Evolutionary conservation across 2,329 filamentous ascomycete species (phyloP).

Genomic region (Alternaria novae-zelandiae): DNA sequence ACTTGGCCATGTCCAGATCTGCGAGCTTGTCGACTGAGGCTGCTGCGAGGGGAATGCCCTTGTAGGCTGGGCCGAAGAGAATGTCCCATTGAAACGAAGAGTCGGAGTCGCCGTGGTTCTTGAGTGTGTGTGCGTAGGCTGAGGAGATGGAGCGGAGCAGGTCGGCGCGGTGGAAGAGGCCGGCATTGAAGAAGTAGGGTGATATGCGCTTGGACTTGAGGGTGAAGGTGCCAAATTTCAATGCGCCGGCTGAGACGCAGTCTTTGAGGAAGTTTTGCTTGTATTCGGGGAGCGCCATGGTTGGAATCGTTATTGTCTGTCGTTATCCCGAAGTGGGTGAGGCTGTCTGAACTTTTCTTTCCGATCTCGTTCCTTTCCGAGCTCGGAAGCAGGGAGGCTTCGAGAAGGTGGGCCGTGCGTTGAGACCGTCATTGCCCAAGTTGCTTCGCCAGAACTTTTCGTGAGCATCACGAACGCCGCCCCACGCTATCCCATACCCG

Average conservation of each 20-base stretch:
- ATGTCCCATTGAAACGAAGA: constrained; percentile 73
- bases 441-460: constrained; percentile 40
- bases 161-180: constrained; percentile 82
- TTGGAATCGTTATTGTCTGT: not conserved
- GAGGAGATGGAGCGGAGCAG: constrained; percentile 78
- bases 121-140: constrained; percentile 75
- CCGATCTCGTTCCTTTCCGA: constrained; percentile 38
- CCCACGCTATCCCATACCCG: constrained; percentile 33
- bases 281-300: constrained; percentile 43
- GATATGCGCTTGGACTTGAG: constrained; percentile 91
- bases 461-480: constrained; percentile 27
- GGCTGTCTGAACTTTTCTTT: constrained; percentile 23
- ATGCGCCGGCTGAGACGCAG: constrained; percentile 70
- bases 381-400: constrained; percentile 35
- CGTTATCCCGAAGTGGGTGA: constrained; percentile 7
- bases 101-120: constrained; percentile 52
- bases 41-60: constrained; percentile 90
- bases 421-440: constrained; percentile 26
- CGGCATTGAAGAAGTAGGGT: constrained; percentile 98
- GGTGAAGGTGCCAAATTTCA: constrained; percentile 83
- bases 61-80: constrained; percentile 94
- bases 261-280: constrained; percentile 76
- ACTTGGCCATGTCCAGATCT: constrained; percentile 69
- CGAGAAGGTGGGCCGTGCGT: constrained; percentile 31
- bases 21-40: constrained; percentile 78